Evolutionary conservation across 805 yeast species (phyloP).

Genomic region (Candida arabinofermentans): DNA sequence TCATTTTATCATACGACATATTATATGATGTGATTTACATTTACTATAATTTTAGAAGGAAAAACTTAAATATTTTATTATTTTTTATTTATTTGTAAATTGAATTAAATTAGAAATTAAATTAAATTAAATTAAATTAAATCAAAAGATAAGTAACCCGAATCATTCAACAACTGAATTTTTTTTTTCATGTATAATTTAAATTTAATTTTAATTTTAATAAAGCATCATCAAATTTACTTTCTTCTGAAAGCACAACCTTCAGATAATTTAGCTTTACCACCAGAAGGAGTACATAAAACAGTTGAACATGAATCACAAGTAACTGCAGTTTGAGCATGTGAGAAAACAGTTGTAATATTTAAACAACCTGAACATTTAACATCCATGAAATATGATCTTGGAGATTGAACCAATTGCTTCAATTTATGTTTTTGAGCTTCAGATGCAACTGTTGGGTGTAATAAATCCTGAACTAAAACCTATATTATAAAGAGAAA

Average conservation of each 20-base stretch:
- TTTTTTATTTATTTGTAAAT: no score
- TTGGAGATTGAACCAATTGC: conserved; percentile 95
- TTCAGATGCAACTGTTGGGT: conserved; percentile 97
- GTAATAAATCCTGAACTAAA: conserved; percentile 97
- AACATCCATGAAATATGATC: conserved; percentile 99
- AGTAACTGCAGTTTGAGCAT: conserved; percentile 99
- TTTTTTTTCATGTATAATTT: no score
- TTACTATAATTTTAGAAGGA: no score
- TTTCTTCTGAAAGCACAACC: conserved; percentile 99
- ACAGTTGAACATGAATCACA: conserved; percentile 99
- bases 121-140: no score
- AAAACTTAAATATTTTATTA: no score
- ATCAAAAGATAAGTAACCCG: no score
- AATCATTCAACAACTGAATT: no score
- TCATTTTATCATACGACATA: no score
- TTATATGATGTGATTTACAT: no score
- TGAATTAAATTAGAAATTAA: no score
- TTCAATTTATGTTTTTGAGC: conserved; percentile 95
- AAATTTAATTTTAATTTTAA: not conserved
- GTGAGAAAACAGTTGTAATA: conserved; percentile 99
- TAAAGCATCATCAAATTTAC: conserved; percentile 41
- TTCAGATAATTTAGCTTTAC: conserved; percentile 99
- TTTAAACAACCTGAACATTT: conserved; percentile 99
- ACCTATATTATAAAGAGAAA: conserved; percentile 41
- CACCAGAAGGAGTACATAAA: conserved; percentile 99